Evolutionary conservation across 2,329 filamentous ascomycete genomes (phyloP).

Genomic region (Fusarium sacchari): DNA sequence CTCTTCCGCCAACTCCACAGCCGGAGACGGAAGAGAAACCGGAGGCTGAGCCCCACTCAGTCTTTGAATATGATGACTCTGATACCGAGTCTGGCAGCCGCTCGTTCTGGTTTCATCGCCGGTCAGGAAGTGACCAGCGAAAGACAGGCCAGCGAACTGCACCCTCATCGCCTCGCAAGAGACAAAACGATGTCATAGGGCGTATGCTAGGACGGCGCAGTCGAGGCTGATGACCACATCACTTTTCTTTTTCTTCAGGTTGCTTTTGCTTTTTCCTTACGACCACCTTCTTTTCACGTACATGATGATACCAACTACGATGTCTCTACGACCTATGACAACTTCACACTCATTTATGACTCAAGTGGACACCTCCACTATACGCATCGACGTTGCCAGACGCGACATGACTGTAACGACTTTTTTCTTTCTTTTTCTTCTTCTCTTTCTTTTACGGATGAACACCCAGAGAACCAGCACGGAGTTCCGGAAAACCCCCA

Average conservation of each 20-base stretch:
- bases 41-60: constrained; percentile 49
- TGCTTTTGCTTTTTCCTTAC: neutral
- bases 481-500: constrained; percentile 28
- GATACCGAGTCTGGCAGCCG: constrained; percentile 51
- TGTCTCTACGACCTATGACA: constrained; percentile 34
- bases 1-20: constrained; percentile 39
- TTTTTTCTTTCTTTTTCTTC: neutral
- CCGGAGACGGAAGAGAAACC: constrained; percentile 21
- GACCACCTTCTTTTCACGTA: constrained; percentile 15
- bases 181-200: constrained; percentile 50
- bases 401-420: constrained; percentile 23
- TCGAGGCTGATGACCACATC: constrained; percentile 24
- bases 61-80: constrained; percentile 61
- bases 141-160: constrained; percentile 37
- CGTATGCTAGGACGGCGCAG: constrained; percentile 51
- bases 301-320: constrained; percentile 36
- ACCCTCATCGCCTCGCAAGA: constrained; percentile 44
- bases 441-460: neutral
- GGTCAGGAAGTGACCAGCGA: constrained; percentile 48
- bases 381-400: constrained; percentile 28
- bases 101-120: constrained; percentile 57
- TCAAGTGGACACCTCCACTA: constrained; percentile 2
- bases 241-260: neutral
- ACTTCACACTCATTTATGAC: constrained; percentile 14
- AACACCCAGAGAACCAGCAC: constrained; percentile 14